These are phyloP conservation scores for Monosporascus sp. DNA, from an alignment of 2,329 filamentous ascomycete genomes.

Conservation along the genomic window DNA sequence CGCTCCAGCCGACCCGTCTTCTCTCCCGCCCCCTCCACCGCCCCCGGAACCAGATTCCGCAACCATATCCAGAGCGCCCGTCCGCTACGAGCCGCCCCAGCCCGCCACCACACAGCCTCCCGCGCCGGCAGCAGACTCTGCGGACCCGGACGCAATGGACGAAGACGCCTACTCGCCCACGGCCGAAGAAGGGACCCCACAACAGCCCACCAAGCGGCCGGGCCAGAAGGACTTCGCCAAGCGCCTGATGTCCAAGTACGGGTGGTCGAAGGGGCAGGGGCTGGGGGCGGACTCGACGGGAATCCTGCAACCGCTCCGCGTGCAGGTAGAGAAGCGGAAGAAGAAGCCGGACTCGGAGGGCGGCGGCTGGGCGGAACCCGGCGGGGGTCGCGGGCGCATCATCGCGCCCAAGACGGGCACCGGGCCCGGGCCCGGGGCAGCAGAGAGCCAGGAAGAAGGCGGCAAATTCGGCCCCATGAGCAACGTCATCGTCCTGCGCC, in stretches of 20 bases:
- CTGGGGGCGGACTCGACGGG: conserved; percentile 78
- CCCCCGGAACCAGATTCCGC: conserved; percentile 35
- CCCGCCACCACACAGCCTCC: conserved; percentile 39
- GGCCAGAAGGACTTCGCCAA: conserved; percentile 82
- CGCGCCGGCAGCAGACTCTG: conserved; percentile 25
- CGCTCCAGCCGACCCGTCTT: conserved; percentile 17
- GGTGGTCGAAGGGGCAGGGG: conserved; percentile 83
- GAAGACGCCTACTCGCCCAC: conserved; percentile 26
- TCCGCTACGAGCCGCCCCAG: conserved; percentile 61
- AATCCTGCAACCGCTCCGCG: conserved; percentile 77
- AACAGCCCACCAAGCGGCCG: conserved; percentile 59
- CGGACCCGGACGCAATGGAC: conserved; percentile 34
- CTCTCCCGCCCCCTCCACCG: conserved; percentile 30
- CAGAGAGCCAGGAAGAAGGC: conserved; percentile 23
- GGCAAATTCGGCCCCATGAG: conserved; percentile 68
- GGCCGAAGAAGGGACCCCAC: conserved; percentile 4
- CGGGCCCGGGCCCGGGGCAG: conserved; percentile 8
- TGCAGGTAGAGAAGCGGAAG: conserved; percentile 81
- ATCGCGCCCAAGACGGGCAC: conserved; percentile 57
- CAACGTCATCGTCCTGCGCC: conserved; percentile 73
- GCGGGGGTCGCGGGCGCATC: conserved; percentile 68
- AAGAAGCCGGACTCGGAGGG: conserved; percentile 74
- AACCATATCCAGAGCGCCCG: conserved; percentile 71
- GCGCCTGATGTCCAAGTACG: conserved; percentile 87
- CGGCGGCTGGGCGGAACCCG: conserved; percentile 68